Evolutionary conservation across 2,329 filamentous ascomycete genomes (phyloP).

Genomic region (Neofusicoccum laricinum): DNA sequence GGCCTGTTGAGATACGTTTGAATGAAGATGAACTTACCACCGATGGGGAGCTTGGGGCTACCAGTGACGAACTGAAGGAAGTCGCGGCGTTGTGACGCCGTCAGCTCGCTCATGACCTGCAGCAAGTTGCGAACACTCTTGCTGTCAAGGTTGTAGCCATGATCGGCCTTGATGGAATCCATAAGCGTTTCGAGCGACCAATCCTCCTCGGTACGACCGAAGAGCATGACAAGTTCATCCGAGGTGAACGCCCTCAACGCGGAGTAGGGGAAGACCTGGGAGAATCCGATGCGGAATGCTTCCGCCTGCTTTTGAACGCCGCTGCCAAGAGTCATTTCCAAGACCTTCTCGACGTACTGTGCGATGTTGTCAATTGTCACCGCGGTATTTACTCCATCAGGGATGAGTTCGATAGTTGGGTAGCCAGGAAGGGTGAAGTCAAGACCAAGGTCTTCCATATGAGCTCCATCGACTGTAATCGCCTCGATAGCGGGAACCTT

Average conservation of each 20-base stretch:
- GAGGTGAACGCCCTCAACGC: slow-evolving; percentile 92
- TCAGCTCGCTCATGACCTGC: slow-evolving; percentile 89
- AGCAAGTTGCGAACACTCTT: slow-evolving; percentile 90
- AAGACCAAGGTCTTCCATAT: slow-evolving; percentile 80
- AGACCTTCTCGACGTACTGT: slow-evolving; percentile 79
- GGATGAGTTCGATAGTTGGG: slow-evolving; percentile 76
- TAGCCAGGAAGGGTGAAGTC: slow-evolving; percentile 96
- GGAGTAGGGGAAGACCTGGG: slow-evolving; percentile 92
- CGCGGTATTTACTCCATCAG: slow-evolving; percentile 68
- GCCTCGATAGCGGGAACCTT: slow-evolving; percentile 68
- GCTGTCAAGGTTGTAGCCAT: slow-evolving; percentile 98
- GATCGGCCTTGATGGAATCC: slow-evolving; percentile 98
- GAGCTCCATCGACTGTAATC: slow-evolving; percentile 72
- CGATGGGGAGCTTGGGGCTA: slow-evolving; percentile 96
- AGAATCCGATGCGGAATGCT: slow-evolving; percentile 87
- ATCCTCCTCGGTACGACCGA: slow-evolving; percentile 89
- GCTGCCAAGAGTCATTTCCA: slow-evolving; percentile 85
- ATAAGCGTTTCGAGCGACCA: slow-evolving; percentile 97
- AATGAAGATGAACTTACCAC: slow-evolving; percentile 58
- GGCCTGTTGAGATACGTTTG: neutral
- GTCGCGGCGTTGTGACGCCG: slow-evolving; percentile 71
- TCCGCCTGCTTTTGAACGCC: slow-evolving; percentile 88
- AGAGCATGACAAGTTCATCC: slow-evolving; percentile 90
- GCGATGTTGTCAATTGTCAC: slow-evolving; percentile 93
- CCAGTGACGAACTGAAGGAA: slow-evolving; percentile 98